Evolutionary conservation across 2,329 filamentous ascomycete species (phyloP).

Genomic region (Fonsecaea monophora): DNA sequence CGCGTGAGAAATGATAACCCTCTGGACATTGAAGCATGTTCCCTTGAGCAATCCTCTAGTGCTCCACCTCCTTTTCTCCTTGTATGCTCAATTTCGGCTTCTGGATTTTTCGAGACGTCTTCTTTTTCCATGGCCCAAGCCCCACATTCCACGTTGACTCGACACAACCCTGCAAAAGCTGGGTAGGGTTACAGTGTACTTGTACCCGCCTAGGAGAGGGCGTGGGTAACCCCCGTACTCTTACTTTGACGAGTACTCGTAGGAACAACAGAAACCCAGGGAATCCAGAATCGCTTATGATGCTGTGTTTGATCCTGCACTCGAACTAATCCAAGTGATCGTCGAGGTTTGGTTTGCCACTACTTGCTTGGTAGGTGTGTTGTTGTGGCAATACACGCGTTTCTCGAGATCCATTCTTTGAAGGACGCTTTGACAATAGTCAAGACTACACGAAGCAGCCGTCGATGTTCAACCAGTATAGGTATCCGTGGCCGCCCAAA

Average conservation of each 20-base stretch:
- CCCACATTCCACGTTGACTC: conserved; percentile 3
- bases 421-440: background rate
- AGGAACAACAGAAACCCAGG: background rate
- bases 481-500: background rate
- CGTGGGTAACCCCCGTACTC: background rate
- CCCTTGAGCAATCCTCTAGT: background rate
- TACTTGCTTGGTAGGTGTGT: background rate
- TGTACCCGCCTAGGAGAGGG: background rate
- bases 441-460: background rate
- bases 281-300: background rate
- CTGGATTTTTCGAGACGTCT: conserved; percentile 13
- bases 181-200: background rate
- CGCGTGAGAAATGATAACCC: background rate
- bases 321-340: background rate
- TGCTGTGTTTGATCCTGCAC: background rate
- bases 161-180: background rate
- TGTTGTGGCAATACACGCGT: background rate
- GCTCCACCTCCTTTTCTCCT: conserved; percentile 2
- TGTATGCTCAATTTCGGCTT: background rate
- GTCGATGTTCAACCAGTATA: background rate
- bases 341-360: background rate
- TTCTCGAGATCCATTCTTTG: background rate
- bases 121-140: background rate
- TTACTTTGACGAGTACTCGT: background rate
- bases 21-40: background rate